Evolutionary conservation across 805 yeast genomes (phyloP), one percentile per base, ranked within the genome.

Genomic region (Candida hispaniensis): DNA sequence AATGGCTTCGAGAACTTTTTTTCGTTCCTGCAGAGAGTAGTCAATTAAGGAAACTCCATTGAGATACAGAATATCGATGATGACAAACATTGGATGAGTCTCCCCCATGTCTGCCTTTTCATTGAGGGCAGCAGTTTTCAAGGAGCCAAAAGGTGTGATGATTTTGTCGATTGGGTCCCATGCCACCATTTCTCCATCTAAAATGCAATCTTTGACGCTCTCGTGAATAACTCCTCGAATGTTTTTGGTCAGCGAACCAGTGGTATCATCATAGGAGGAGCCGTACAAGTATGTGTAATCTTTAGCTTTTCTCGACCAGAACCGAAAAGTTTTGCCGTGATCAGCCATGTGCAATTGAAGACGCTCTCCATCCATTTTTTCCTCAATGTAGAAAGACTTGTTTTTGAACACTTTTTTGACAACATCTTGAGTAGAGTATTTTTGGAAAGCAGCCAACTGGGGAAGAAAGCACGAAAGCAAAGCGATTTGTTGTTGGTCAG

Each of bases 151-250:
- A 0, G 95, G 93, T 14, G 85, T 58, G 4, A 82, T 63, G 1
- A 49, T 39, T 63, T 56, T 28, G 55, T 60, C 35, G 2, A 39
- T 39, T 1, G 71, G 70, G 54, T 86, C 94, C 67, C 73, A 85
- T 0, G 93, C 82, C 2, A 88, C 75, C 88, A 88, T 81, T 55
- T 88, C 98, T 1, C 97, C 96, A 57, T 88, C 98, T 4, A 88
- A 49, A 5, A 79, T 64, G 14, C 66, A 57, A 23, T 44, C 54
- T 6, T 51, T 40, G 6, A 66, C 55, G 12, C 38, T 40, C 2
- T 48, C 41, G 17, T 34, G 38, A n/a, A 56, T 20, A 1, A 61
- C 59, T 59, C 55, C 13, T 55, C 59, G 26, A 48, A 79, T 48
- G 45, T 69, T 61, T 26, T 64, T 67, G 0, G 83, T 66, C 7